Conservation (phyloP, 2,329 filamentous ascomycete species). For the Alternaria brassicicola region DNA sequence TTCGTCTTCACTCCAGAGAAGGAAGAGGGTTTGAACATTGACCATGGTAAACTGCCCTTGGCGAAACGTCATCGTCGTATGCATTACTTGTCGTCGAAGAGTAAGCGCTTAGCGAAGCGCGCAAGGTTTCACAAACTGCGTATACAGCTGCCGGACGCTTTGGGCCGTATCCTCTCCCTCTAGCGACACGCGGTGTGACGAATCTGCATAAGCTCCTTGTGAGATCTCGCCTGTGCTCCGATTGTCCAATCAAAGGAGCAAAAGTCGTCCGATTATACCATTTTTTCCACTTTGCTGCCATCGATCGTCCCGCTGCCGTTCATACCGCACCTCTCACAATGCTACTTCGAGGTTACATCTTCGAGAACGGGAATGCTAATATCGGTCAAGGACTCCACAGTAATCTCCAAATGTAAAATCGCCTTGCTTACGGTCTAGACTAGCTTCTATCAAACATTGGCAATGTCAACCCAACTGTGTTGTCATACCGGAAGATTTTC, state of each 20-base stretch:
- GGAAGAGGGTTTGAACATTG: neutral
- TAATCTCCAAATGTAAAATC: no score
- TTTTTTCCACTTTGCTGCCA: neutral
- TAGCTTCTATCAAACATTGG: no score
- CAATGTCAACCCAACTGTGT: no score
- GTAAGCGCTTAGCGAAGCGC: constrained; percentile 9
- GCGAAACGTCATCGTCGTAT: neutral
- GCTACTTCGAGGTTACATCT: neutral
- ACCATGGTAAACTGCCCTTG: neutral
- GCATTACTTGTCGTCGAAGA: neutral
- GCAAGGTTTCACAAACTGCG: constrained; percentile 8
- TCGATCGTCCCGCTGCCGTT: neutral
- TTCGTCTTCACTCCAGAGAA: neutral
- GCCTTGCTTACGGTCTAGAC: no score
- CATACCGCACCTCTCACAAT: neutral
- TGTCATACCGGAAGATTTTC: no score
- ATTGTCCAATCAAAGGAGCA: neutral
- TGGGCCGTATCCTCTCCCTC: neutral
- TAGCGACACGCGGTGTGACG: constrained; percentile 3
- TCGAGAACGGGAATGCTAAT: neutral
- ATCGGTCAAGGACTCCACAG: neutral
- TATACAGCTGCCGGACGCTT: neutral
- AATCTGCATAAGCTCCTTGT: constrained; percentile 1
- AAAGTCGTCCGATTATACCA: neutral
- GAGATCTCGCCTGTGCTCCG: neutral